Evolutionary conservation across 1,284 basidiomycete genomes (phyloP).

Genomic region (Megacollybia platyphylla): DNA sequence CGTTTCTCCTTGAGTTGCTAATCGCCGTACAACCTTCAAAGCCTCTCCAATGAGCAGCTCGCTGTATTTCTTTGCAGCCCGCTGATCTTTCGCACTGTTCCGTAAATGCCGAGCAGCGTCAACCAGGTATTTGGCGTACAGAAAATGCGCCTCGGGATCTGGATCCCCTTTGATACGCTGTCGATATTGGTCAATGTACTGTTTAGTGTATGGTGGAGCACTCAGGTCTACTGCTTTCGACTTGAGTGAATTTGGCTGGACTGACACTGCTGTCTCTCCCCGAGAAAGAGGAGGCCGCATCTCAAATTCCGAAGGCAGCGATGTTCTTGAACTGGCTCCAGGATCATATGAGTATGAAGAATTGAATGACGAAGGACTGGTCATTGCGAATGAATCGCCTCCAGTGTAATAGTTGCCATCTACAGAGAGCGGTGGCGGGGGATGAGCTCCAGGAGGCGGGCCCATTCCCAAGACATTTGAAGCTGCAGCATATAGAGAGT

Average conservation of each 20-base stretch:
- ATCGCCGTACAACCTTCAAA: constrained; percentile 83
- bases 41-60: constrained; percentile 84
- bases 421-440: constrained; percentile 13
- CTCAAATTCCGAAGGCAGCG: constrained; percentile 16
- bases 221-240: constrained; percentile 78
- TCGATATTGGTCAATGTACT: constrained; percentile 95
- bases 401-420: constrained; percentile 4
- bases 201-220: constrained; percentile 86
- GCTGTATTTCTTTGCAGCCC: constrained; percentile 78
- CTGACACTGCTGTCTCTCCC: constrained; percentile 41
- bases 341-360: constrained; percentile 8
- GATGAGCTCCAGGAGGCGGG: constrained; percentile 31
- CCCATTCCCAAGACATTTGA: constrained; percentile 73
- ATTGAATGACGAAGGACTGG: constrained; percentile 10
- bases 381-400: constrained; percentile 8
- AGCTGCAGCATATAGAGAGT: constrained; percentile 56
- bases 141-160: constrained; percentile 97
- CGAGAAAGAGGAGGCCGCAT: constrained; percentile 46
- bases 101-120: constrained; percentile 96
- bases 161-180: constrained; percentile 95
- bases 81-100: constrained; percentile 59
- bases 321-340: constrained; percentile 6
- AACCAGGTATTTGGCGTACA: constrained; percentile 95
- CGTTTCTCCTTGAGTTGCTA: constrained; percentile 82
- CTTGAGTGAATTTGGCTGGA: constrained; percentile 51